Base-by-base conservation (phyloP, 1,284 basidiomycete species). In the Rugosomyces carneus region DNA sequence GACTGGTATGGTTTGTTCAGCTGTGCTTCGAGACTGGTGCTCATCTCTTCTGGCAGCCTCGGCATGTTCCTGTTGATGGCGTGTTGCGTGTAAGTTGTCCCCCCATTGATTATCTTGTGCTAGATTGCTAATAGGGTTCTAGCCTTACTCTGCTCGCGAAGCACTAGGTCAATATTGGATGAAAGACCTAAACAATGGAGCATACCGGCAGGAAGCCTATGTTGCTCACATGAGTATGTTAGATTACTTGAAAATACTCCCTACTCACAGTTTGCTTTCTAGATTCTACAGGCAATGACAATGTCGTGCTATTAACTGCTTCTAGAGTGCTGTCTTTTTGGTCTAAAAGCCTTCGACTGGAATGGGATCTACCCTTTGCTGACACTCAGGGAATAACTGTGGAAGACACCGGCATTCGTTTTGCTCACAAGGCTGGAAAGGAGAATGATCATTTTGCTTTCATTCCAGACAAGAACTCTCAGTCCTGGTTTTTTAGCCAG, bases 161-260 rank as follows among this genome's bases (percentile, higher is more conserved):
- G 92, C 95, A 0, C 70, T 93, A 2, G 96, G 96, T 4, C 96
- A 99, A 64, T 92, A 87, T 58, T 99, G 96, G 96, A 84, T 99
- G 73, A 80, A 75, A 75, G 94, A 96, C 60, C 70, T 98, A 19
- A 89, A 93, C 56, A 81, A 90, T 50, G 94, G 94, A 13, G 72
- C 80, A 29, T 94, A 87, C 65, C 80, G 91, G 53, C 72, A 78
- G 55, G 94, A 98, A 59, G 70, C 71, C 40, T 99, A 98, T 60
- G 88, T 98, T 37, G 93, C 94, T 5, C 94, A 97, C 60, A 84
- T 95, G 48, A 84, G 89, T 84, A 62, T 27, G 45, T 38, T 36
- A 29, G 16, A 37, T 5, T 35, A 23, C 13, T 5, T 31, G 27
- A 23, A 23, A 19, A 16, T 37, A 53, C 37, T 32, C 47, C 49